Evolutionary conservation across 768 basidiomycete species (phyloP).

Genomic region (Holtermanniella nyarrowii): DNA sequence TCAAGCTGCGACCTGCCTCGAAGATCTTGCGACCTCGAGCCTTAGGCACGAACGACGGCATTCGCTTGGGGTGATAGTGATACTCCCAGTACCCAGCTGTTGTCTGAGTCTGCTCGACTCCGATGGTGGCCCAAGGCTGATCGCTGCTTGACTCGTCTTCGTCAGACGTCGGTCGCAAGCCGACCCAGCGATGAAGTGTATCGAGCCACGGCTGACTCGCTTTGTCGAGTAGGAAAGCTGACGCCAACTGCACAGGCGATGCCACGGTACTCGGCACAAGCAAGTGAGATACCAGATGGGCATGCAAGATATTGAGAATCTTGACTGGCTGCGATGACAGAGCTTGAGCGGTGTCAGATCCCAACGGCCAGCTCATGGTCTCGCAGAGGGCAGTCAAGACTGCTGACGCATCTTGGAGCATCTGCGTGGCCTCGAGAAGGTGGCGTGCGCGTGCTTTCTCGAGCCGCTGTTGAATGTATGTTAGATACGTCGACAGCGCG

Average conservation of each 20-base stretch:
- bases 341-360: background rate
- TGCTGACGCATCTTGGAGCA: constrained; percentile 11
- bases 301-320: constrained; percentile 3
- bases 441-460: background rate
- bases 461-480: constrained; percentile 22
- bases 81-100: too few species aligned
- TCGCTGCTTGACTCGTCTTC: background rate
- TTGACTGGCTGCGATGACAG: constrained; percentile 12
- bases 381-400: constrained; percentile 14
- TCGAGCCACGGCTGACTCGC: constrained; percentile 14
- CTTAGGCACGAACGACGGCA: constrained; percentile 27
- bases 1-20: constrained; percentile 25
- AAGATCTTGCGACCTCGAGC: constrained; percentile 17
- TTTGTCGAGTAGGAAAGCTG: constrained; percentile 20
- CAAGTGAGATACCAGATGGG: constrained; percentile 14
- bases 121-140: background rate
- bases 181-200: constrained; percentile 26
- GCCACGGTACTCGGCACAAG: constrained; percentile 18
- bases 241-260: constrained; percentile 10
- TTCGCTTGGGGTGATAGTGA: constrained; percentile 14
- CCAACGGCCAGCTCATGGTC: constrained; percentile 24
- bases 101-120: background rate
- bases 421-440: constrained; percentile 14
- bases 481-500: constrained; percentile 19
- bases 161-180: constrained; percentile 4